Evolutionary conservation across 306 rosid genomes (phyloP).

Genomic region (Herpetospermum pedunculosum): DNA sequence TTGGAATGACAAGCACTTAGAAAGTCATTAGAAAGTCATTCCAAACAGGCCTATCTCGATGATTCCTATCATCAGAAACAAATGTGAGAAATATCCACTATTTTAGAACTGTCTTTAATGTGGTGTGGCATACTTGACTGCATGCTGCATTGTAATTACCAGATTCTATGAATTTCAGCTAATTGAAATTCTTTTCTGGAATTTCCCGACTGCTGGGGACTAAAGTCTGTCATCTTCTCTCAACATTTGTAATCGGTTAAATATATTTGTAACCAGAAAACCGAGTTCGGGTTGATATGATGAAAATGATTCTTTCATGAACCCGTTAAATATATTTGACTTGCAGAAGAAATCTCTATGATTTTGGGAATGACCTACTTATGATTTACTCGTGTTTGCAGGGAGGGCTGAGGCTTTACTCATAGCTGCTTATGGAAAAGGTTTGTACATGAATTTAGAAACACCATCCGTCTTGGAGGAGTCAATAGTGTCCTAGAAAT

Average conservation of each 20-base stretch:
- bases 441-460: constrained; percentile 18
- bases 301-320: background rate
- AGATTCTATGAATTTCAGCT: background rate
- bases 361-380: background rate
- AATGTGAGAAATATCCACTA: no score
- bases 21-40: no score
- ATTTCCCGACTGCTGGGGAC: background rate
- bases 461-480: background rate
- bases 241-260: no score
- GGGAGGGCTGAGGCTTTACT: constrained; percentile 96
- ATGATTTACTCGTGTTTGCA: constrained; percentile 18
- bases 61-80: no score
- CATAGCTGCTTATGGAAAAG: constrained; percentile 87
- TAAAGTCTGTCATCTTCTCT: background rate
- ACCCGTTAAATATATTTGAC: background rate
- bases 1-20: no score
- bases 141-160: background rate
- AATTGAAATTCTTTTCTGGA: background rate
- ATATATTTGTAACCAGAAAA: background rate
- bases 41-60: no score
- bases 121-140: no score
- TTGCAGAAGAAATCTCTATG: background rate
- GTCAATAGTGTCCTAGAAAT: background rate
- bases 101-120: no score
- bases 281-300: background rate